phyloP scores from a whole-genome alignment of 768 basidiomycete genomes.

The Hericium rajendrae region DNA sequence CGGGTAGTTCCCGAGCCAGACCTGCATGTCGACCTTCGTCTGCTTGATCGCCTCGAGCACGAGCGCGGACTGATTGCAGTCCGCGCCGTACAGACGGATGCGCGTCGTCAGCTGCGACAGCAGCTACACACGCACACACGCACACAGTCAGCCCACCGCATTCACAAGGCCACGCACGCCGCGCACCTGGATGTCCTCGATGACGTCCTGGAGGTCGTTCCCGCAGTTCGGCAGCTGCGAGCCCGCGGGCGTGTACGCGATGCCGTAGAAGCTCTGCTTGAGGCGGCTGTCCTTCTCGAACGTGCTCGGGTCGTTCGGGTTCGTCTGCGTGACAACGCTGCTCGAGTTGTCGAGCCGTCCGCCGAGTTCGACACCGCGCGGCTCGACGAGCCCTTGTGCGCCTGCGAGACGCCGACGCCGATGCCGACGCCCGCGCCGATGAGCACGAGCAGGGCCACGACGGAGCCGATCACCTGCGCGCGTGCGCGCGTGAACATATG shows the following conservation, averaged over 20 bases:
- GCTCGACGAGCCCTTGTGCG: slow-evolving; percentile 6
- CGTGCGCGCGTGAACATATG: background rate
- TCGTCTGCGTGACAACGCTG: slow-evolving; percentile 25
- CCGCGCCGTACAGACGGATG: slow-evolving; percentile 78
- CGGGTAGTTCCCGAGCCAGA: slow-evolving; percentile 69
- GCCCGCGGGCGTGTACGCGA: slow-evolving; percentile 79
- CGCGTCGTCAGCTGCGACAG: slow-evolving; percentile 19
- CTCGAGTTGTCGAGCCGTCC: slow-evolving; percentile 11
- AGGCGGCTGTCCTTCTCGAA: slow-evolving; percentile 64
- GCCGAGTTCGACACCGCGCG: slow-evolving; percentile 18
- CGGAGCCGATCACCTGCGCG: slow-evolving; percentile 41
- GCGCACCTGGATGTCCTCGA: slow-evolving; percentile 67
- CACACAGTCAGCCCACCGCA: background rate
- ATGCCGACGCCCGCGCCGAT: slow-evolving; percentile 50
- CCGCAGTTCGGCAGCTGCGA: slow-evolving; percentile 68
- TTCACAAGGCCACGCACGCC: slow-evolving; percentile 13
- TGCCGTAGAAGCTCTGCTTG: slow-evolving; percentile 70
- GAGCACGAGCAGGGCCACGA: slow-evolving; percentile 38
- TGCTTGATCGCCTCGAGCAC: slow-evolving; percentile 85
- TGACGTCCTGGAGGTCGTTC: slow-evolving; percentile 41
- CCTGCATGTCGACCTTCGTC: slow-evolving; percentile 80
- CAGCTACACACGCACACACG: slow-evolving; percentile 15
- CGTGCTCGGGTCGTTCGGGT: slow-evolving; percentile 64
- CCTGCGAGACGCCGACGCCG: slow-evolving; percentile 48
- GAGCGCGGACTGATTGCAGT: slow-evolving; percentile 75